Base-by-base conservation (phyloP, 2,329 filamentous ascomycete genomes). In the Graphilbum sp. region DNA sequence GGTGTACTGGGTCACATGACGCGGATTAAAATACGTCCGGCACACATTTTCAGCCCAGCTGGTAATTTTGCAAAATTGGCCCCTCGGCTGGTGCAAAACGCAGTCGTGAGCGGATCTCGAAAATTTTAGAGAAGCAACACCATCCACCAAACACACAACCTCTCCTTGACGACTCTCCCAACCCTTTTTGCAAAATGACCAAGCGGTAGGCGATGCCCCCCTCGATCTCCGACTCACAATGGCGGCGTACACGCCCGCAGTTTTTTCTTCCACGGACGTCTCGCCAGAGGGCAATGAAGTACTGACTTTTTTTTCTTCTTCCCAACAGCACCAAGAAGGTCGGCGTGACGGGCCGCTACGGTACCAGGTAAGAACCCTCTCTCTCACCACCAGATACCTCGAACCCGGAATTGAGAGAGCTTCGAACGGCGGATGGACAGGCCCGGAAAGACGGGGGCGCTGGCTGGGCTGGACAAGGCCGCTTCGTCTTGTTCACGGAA, bases 301-400 rank as follows among this genome's bases (percentile, higher is more conserved):
- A 38, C 45, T 47, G 40, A 47, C 41, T 21, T 36, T 41, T 21
- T n/a, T 36, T 44, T 32, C 31, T 32, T 25, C 17, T 17, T 15
- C 33, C 46, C 20, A n/a, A 16, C 33, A 47, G 85, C 72, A 92
- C 85, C 52, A 92, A 84, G 81, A 92, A 94, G 82, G 86, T 93
- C 78, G 85, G 85, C 66, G 87, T 95, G 66, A 95, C 88, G 72
- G 84, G 87, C 70, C 46, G 46, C 29, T 47, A 92, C 51, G 53
- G 53, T 54, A 51, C 40, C 41, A 45, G 46, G 47, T 49, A 37
- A 49, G 46, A 43, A 42, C 12, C 16, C 5, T 12, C 9, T 30
- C 15, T 30, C 23, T 7, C 23, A 7, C 23, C 23, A 7, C 23
- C 23, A 7, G 7, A 25, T 25, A 25, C 12, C 7, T 7, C 7